These are phyloP conservation scores for Wickerhamiella brachini DNA, from an alignment of 805 yeast species.

Conservation along the genomic window DNA sequence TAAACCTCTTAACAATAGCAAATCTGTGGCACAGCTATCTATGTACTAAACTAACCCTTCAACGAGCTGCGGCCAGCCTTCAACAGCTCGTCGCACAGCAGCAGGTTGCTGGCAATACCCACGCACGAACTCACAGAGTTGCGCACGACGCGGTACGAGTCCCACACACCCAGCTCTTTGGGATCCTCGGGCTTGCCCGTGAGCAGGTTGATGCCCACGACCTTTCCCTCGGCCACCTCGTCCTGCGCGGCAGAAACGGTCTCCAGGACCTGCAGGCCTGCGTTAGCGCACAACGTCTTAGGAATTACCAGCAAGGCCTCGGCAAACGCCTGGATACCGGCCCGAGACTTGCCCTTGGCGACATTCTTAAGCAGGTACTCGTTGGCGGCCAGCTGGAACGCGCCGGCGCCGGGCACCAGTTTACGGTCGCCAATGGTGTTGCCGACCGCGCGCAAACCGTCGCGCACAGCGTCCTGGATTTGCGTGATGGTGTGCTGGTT, in stretches of 20 bases:
- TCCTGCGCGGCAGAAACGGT: constrained; percentile 82
- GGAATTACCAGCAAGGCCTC: constrained; percentile 87
- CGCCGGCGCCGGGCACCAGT: constrained; percentile 95
- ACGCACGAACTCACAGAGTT: constrained; percentile 87
- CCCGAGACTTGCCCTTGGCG: constrained; percentile 71
- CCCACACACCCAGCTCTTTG: constrained; percentile 89
- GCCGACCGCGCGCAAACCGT: constrained; percentile 88
- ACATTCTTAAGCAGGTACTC: constrained; percentile 47
- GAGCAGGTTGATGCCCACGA: constrained; percentile 79
- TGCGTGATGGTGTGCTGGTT: constrained; percentile 80
- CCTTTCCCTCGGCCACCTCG: constrained; percentile 50
- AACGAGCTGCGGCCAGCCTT: constrained; percentile 82
- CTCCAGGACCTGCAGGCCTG: constrained; percentile 88
- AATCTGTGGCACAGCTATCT: too few species aligned
- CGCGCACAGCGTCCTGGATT: constrained; percentile 93
- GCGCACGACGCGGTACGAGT: constrained; percentile 84
- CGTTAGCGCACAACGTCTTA: constrained; percentile 79
- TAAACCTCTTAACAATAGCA: too few species aligned
- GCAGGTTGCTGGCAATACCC: constrained; percentile 82
- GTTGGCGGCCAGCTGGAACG: constrained; percentile 77
- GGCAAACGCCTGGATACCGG: constrained; percentile 87
- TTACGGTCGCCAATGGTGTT: constrained; percentile 76
- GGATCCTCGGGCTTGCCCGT: constrained; percentile 97
- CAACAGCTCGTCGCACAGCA: constrained; percentile 88
- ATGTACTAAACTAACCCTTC: not conserved